Base-by-base conservation (phyloP, 371 early-diverging fungal species). In the Zancudomyces culisetae region DNA sequence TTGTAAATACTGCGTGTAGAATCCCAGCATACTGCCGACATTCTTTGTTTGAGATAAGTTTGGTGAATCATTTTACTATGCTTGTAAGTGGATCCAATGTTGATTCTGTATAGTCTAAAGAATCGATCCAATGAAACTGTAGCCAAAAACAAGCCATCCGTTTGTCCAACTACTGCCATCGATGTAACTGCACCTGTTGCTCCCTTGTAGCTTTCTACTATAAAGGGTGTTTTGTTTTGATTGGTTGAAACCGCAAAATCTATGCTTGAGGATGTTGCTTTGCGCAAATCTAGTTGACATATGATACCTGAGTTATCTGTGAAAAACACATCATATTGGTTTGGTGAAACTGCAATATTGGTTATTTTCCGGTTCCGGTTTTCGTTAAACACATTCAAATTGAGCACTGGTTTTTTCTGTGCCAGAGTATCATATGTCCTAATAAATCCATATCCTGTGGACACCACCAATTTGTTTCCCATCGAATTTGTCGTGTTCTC, bases 41-140 rank as follows among this genome's bases (percentile, higher is more conserved):
- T 67, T 6, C 83, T 68, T 60, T 87, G 87, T 66, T 88, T 90
- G 46, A 88, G 60, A 54, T 88, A 90, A 4, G 83, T 82, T 23
- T 81, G 68, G 8, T 76, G 58, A 48, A 80, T 51, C 42, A 74
- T 65, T 30, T 80, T 69, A 23, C 73, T 68, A 29, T 64, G 64
- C 12, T 75, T 76, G 10, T 35, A 10, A 35, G 35, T 35, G 15
- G 10, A 6, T 10, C 35, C 35, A 35, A 35, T 15, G 15, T 55
- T 59, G 45, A 73, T 71, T 62, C 86, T 81, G 58, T 80, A 85
- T 1, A 88, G 74, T 20, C 87, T 75, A 51, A 87, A 54, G 54
- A 78, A 79, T 45, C 90, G 71, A 59, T 91, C 90, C 57, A 82
- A 49, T 1, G 80, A 74, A n/a, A 79, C 85, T 24, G 78, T 76